Evolutionary conservation across 805 yeast genomes (phyloP).

Genomic region (Diddensiella santjacobensis): DNA sequence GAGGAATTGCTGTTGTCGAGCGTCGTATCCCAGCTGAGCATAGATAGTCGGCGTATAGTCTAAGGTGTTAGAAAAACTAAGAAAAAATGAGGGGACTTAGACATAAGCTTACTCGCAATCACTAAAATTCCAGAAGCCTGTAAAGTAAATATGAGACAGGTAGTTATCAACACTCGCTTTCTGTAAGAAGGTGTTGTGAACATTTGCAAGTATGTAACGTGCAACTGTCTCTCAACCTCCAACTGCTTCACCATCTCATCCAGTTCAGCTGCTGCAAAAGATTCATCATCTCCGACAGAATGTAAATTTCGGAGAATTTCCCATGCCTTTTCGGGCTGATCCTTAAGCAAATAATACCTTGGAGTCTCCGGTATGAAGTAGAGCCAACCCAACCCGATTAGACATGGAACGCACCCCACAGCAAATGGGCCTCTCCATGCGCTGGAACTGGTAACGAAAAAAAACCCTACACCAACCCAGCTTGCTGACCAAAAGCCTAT

Average conservation of each 20-base stretch:
- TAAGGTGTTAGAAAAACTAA: neutral
- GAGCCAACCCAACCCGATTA: slow-evolving; percentile 44
- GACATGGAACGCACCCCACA: slow-evolving; percentile 35
- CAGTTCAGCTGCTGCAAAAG: neutral
- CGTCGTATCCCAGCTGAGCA: neutral
- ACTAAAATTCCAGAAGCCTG: slow-evolving; percentile 1
- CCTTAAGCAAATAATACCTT: slow-evolving; percentile 4
- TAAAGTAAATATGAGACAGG: neutral
- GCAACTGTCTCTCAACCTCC: neutral
- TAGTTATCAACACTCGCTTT: neutral
- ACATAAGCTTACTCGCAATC: neutral
- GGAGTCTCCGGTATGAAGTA: slow-evolving; percentile 38
- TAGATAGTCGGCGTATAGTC: neutral
- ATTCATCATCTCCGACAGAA: neutral
- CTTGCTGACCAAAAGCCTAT: slow-evolving; percentile 10
- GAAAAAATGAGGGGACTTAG: neutral
- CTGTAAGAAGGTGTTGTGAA: neutral
- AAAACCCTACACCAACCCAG: slow-evolving; percentile 12
- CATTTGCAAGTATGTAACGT: neutral
- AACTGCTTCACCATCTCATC: slow-evolving; percentile 1
- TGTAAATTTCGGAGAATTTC: neutral
- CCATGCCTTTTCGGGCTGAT: slow-evolving; percentile 7
- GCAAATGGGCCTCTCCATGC: neutral
- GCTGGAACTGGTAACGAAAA: slow-evolving; percentile 6
- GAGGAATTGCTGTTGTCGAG: neutral